These are phyloP conservation scores for Globisporangium orthogonon DNA, from an alignment of 352 stramenopile species.

Conservation along the genomic window DNA sequence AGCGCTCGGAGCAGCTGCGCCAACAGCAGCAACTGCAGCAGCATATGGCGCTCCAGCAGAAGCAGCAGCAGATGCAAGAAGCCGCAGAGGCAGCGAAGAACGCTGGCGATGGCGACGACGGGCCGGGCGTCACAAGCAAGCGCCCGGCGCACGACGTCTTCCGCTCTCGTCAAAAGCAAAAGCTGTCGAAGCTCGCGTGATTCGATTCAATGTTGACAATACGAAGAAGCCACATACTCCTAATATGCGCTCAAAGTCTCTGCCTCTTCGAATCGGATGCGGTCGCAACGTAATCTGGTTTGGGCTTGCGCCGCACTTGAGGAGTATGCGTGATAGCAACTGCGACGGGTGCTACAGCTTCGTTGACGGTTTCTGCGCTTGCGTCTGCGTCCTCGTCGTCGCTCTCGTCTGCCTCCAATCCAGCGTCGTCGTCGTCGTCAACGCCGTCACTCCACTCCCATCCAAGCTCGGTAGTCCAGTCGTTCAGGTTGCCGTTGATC, in stretches of 20 bases:
- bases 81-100: constrained; percentile 36
- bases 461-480: constrained; percentile 6
- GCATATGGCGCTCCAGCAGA: constrained; percentile 40
- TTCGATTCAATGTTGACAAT: constrained; percentile 9
- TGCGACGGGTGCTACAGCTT: neutral
- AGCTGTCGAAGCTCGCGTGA: constrained; percentile 75
- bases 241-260: neutral
- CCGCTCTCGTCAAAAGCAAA: constrained; percentile 79
- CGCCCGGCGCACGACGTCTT: constrained; percentile 83
- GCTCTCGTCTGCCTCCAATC: constrained; percentile 25
- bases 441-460: constrained; percentile 9
- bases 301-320: constrained; percentile 8
- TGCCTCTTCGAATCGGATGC: neutral
- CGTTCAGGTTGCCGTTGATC: constrained; percentile 5
- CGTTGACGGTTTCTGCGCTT: neutral
- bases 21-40: constrained; percentile 62
- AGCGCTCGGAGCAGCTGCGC: constrained; percentile 60
- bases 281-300: neutral
- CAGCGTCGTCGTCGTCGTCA: constrained; percentile 4
- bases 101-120: constrained; percentile 33
- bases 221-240: constrained; percentile 1
- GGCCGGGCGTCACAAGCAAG: constrained; percentile 65
- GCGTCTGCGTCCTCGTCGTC: constrained; percentile 28
- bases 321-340: constrained; percentile 8
- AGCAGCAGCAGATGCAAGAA: constrained; percentile 49